These are phyloP conservation scores for Casuarina equisetifolia DNA, from an alignment of 306 rosid genomes.

Conservation along the genomic window DNA sequence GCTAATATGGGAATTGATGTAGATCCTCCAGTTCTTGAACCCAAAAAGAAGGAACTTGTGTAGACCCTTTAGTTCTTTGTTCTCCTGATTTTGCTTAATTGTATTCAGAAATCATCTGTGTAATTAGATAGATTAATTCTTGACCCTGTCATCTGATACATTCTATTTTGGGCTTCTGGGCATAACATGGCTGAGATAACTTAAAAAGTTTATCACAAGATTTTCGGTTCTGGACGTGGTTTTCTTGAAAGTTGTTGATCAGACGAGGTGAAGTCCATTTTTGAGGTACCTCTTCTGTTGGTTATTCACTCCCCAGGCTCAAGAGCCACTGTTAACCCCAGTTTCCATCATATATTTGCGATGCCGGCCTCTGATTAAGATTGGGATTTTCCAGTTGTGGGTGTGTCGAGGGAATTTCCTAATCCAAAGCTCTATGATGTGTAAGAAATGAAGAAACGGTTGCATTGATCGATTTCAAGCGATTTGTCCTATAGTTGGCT, in stretches of 20 bases:
- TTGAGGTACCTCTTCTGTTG: neutral
- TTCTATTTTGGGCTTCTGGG: slow-evolving; percentile 7
- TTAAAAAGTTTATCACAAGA: neutral
- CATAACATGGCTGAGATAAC: slow-evolving; percentile 1
- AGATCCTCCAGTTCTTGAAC: slow-evolving; percentile 89
- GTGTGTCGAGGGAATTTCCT: no score
- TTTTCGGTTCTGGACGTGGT: neutral
- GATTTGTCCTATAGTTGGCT: no score
- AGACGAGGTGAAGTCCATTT: neutral
- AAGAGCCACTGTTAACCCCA: neutral
- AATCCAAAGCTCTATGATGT: no score
- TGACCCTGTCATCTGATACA: neutral
- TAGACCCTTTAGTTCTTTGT: slow-evolving; percentile 16
- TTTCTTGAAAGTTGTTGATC: neutral
- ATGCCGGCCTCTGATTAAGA: no score
- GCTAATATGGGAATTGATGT: slow-evolving; percentile 98
- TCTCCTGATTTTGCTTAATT: slow-evolving; percentile 17
- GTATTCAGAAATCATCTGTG: slow-evolving; percentile 6
- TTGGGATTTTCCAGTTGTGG: no score
- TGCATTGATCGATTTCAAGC: no score
- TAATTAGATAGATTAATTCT: slow-evolving; percentile 12
- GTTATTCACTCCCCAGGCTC: neutral
- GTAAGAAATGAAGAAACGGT: no score
- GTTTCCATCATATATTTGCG: no score
- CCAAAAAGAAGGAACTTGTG: slow-evolving; percentile 59